Evolutionary conservation across 345 rosid genomes (phyloP), one percentile per base, ranked within the genome.

Genomic region (Citrus sp.): DNA sequence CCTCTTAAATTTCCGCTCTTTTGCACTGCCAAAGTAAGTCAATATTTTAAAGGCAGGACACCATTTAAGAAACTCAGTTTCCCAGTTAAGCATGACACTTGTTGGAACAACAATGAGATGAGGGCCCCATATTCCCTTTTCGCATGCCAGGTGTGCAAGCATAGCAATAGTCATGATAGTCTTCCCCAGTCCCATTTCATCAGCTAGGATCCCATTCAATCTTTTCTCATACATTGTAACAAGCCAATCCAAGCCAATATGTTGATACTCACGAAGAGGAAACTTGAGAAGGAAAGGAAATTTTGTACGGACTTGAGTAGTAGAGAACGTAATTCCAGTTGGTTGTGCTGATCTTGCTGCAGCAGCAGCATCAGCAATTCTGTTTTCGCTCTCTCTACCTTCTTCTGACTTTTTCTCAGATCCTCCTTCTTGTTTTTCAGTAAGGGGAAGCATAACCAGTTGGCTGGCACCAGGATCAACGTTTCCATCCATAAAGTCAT

Each of bases 161-260:
- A 97, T 88, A 76, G 99, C 92, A 86, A 97, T 97, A 65, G 99
- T 97, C 99, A 97, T 94, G 78, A 97, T 97, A 6, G 99, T 97
- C 90, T 97, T 97, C 77, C 99, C 99, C 72, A 97, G 97, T 78
- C 99, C 99, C 99, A 97, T 97, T 89, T 97, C 99, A 90, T 97
- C 99, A 81, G 99, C 99, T 71, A 97, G 83, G 85, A 97, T 97
- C 84, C 99, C 99, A 78, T 97, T 97, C 82, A 97, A 83, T 87
- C 93, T 88, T 88, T 97, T 90, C 90, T 97, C 99, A 86, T 97
- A 94, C 98, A 97, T 94, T 9, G 98, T 93, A 28, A 97, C 99
- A 86, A 97, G 99, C 99, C 99, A 97, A 84, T 97, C 98, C 85
- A 97, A 86, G 67, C 99, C 99, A 86, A 97, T 97, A 83, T 97